Evolutionary conservation across 345 rosid species (phyloP).

Genomic region (Pugionium cornutum): DNA sequence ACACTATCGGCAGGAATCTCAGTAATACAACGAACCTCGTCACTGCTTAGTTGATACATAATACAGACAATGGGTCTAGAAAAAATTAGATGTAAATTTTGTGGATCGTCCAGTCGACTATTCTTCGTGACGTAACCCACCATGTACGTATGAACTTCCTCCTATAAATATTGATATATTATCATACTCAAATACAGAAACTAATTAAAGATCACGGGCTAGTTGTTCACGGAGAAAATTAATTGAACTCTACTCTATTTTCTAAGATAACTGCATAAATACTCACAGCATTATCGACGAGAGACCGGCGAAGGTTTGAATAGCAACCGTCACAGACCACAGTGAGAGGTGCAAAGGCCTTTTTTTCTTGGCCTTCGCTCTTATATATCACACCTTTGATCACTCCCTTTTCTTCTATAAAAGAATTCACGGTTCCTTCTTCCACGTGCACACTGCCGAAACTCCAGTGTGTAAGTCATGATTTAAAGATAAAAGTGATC

Average conservation of each 20-base stretch:
- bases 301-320: constrained; percentile 70
- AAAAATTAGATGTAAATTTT: constrained; percentile 14
- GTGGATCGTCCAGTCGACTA: constrained; percentile 33
- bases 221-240: no score
- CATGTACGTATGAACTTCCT: no score
- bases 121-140: constrained; percentile 35
- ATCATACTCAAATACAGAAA: no score
- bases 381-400: constrained; percentile 70
- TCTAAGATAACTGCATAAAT: neutral
- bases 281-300: constrained; percentile 56
- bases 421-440: constrained; percentile 67
- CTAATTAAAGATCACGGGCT: no score
- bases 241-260: no score
- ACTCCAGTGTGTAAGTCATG: no score
- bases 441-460: constrained; percentile 29
- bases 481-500: no score
- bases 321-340: constrained; percentile 74
- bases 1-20: constrained; percentile 24
- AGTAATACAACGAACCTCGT: constrained; percentile 28
- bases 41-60: constrained; percentile 28
- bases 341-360: constrained; percentile 62
- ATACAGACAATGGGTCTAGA: constrained; percentile 5
- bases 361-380: constrained; percentile 47
- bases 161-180: no score
- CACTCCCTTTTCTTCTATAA: constrained; percentile 57